Conservation (phyloP, 192 early-diverging fungal species). For the Coemansia guatemalensis region DNA sequence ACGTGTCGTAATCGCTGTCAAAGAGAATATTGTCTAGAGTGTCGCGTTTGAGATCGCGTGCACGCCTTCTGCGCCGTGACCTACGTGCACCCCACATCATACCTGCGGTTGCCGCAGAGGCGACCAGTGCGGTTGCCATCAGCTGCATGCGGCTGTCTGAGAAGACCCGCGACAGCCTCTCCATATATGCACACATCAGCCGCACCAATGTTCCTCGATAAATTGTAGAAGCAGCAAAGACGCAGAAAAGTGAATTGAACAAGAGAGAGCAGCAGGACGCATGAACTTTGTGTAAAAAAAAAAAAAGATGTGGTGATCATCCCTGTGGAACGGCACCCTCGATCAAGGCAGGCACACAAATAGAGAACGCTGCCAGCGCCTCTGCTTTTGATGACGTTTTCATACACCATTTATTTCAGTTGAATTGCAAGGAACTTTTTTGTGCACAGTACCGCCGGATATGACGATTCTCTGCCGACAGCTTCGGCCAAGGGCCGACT, state of each 20-base stretch:
- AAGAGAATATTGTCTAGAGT: conserved; percentile 34
- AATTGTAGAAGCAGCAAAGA: background rate
- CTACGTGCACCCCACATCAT: conserved; percentile 58
- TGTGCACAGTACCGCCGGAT: background rate
- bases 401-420: background rate
- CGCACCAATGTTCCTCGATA: background rate
- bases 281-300: background rate
- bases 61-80: conserved; percentile 49
- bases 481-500: background rate
- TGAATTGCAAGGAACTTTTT: background rate
- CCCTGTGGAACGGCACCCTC: background rate
- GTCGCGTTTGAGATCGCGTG: conserved; percentile 60
- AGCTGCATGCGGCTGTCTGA: conserved; percentile 46
- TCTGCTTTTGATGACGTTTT: background rate
- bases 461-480: background rate
- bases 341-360: background rate
- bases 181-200: conserved; percentile 27
- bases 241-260: background rate
- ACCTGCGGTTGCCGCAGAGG: conserved; percentile 63
- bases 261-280: background rate
- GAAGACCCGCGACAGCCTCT: conserved; percentile 32
- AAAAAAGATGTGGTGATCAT: background rate
- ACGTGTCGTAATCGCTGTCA: conserved; percentile 9
- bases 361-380: background rate
- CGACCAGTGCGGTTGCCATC: conserved; percentile 59